phyloP scores from a whole-genome alignment of 202 grass and related monocot genomes.

The Cymbopogon flexuosus region DNA sequence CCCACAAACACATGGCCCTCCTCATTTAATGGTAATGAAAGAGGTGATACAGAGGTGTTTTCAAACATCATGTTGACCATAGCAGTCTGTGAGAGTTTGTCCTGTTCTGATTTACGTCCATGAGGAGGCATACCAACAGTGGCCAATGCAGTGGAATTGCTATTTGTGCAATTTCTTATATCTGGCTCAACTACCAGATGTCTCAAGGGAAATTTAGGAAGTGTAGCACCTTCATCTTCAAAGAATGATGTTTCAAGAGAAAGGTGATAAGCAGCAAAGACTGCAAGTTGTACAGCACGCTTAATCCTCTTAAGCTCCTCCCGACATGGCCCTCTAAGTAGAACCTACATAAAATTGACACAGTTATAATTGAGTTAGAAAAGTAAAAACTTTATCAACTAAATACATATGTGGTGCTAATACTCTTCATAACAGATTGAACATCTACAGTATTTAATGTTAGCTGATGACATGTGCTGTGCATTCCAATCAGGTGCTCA shows the following conservation, averaged over 20 bases:
- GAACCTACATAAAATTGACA: constrained; percentile 53
- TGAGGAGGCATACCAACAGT: constrained; percentile 9
- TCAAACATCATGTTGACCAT: constrained; percentile 18
- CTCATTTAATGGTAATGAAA: constrained; percentile 38
- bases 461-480: constrained; percentile 7
- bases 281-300: constrained; percentile 68
- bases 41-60: constrained; percentile 29
- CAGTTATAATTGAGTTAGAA: constrained; percentile 22
- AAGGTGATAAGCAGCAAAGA: constrained; percentile 94
- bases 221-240: constrained; percentile 81
- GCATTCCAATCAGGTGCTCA: constrained; percentile 16
- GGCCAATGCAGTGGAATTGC: constrained; percentile 18
- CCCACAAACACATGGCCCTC: constrained; percentile 5
- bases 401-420: neutral
- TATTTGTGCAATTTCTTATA: constrained; percentile 7
- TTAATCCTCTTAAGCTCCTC: constrained; percentile 96
- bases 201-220: constrained; percentile 58
- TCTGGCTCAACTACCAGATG: constrained; percentile 27
- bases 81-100: constrained; percentile 9
- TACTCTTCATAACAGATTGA: constrained; percentile 4
- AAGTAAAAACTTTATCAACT: neutral
- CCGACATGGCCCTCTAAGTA: constrained; percentile 60
- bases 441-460: constrained; percentile 9
- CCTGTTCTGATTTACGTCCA: constrained; percentile 21
- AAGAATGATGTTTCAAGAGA: constrained; percentile 97